These are phyloP conservation scores for Kodamaea restingae DNA, from an alignment of 805 yeast species.

Conservation along the genomic window DNA sequence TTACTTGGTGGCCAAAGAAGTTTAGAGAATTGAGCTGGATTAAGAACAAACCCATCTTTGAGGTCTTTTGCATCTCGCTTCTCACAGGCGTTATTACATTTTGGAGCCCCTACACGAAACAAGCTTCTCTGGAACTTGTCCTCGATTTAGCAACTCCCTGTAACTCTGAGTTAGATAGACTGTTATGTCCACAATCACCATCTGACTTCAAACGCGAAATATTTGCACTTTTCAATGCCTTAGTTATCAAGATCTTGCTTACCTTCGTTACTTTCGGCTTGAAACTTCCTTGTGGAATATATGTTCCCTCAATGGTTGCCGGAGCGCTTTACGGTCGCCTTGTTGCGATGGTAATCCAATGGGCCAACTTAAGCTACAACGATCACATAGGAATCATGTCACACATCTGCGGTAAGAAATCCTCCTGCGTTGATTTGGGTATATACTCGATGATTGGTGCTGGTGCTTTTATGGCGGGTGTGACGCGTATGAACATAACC, in stretches of 20 bases:
- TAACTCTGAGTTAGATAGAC: conserved; percentile 20
- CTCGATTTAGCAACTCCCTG: conserved; percentile 51
- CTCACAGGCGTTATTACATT: conserved; percentile 46
- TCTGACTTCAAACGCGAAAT: conserved; percentile 29
- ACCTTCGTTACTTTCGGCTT: conserved; percentile 55
- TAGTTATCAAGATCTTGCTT: conserved; percentile 40
- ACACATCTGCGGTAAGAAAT: conserved; percentile 14
- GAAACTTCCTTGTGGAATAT: conserved; percentile 57
- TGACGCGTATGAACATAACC: conserved; percentile 52
- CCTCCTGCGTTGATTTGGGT: conserved; percentile 42
- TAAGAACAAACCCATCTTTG: conserved; percentile 37
- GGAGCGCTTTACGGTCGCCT: conserved; percentile 59
- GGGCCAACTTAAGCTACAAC: conserved; percentile 21
- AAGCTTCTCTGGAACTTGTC: conserved; percentile 47
- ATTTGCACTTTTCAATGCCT: conserved; percentile 34
- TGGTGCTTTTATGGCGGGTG: conserved; percentile 56
- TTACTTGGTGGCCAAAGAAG: conserved; percentile 42
- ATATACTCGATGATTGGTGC: conserved; percentile 54
- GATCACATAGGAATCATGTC: conserved; percentile 8
- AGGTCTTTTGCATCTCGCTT: conserved; percentile 42
- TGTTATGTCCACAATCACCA: conserved; percentile 27
- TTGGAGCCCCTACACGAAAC: conserved; percentile 47
- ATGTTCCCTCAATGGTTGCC: conserved; percentile 60
- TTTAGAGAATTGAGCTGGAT: conserved; percentile 33
- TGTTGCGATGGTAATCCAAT: conserved; percentile 43